These are phyloP conservation scores for Nitzschia putrida DNA, from an alignment of 108 stramenopile genomes.

Conservation along the genomic window DNA sequence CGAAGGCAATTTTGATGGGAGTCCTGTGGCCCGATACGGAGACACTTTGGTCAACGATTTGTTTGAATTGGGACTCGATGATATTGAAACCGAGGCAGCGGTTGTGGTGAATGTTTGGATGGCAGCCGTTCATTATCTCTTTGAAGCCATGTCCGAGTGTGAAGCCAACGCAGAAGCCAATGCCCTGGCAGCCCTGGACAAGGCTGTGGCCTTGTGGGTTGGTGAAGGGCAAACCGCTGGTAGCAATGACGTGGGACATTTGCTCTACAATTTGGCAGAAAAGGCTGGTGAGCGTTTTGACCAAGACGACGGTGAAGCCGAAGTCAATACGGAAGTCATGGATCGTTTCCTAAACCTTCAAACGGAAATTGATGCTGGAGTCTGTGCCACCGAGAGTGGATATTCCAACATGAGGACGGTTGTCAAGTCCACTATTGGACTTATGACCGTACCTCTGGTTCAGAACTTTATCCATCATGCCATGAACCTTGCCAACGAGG, in stretches of 20 bases:
- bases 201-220: constrained; percentile 74
- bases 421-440: constrained; percentile 35
- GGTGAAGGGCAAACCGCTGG: constrained; percentile 61
- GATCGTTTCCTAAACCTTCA: constrained; percentile 45
- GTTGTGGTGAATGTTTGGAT: constrained; percentile 73
- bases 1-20: constrained; percentile 57
- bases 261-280: constrained; percentile 70
- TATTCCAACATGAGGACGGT: constrained; percentile 41
- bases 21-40: constrained; percentile 50
- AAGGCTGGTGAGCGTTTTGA: constrained; percentile 48
- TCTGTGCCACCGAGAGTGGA: constrained; percentile 26
- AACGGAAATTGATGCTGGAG: constrained; percentile 12
- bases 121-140: constrained; percentile 60
- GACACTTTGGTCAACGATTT: constrained; percentile 62
- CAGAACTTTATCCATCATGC: constrained; percentile 76
- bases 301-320: constrained; percentile 45
- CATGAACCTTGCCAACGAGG: constrained; percentile 28
- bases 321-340: constrained; percentile 59
- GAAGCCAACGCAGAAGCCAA: constrained; percentile 17
- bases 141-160: constrained; percentile 55
- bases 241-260: constrained; percentile 46
- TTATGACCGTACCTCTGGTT: constrained; percentile 72
- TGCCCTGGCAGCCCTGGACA: constrained; percentile 50
- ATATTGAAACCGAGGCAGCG: constrained; percentile 53
- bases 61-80: constrained; percentile 35